Percentiles rank a stretch among this genome's conserved stretches.
phyloP scores from a whole-genome alignment of 169 alveolate species.

The Besnoitia besnoiti region DNA sequence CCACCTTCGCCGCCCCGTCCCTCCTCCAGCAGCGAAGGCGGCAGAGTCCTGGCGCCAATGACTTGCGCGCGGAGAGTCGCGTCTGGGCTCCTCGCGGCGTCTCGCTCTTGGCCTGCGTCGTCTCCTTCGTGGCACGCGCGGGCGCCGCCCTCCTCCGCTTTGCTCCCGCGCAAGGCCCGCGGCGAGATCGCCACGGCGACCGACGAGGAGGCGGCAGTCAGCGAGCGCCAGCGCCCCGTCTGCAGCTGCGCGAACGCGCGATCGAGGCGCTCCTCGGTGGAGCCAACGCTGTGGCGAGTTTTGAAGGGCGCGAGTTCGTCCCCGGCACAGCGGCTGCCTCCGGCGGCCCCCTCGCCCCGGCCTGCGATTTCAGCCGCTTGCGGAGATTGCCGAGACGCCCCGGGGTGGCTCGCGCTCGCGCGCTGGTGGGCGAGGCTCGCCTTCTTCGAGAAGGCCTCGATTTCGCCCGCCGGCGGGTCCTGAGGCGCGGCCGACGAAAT shows the following conservation, averaged over 20 bases:
- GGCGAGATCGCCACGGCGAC: neutral
- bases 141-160: neutral
- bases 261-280: too few relatives aligned
- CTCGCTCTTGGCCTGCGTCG: neutral
- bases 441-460: too few relatives aligned
- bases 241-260: too few relatives aligned
- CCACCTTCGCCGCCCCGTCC: neutral
- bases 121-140: neutral
- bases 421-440: too few relatives aligned
- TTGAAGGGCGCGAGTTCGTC: too few relatives aligned
- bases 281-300: too few relatives aligned
- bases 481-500: neutral
- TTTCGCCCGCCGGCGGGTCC: too few relatives aligned
- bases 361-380: too few relatives aligned
- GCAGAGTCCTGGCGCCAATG: neutral
- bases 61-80: neutral
- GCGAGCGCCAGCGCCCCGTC: neutral
- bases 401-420: too few relatives aligned
- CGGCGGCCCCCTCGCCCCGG: too few relatives aligned
- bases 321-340: too few relatives aligned
- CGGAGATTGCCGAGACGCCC: too few relatives aligned
- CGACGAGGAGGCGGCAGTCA: neutral
- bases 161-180: neutral
- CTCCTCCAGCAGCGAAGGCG: neutral
- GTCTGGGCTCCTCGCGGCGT: neutral